Percentiles rank a stretch among this genome's conserved stretches.
These are phyloP conservation scores for Gastrolobium bilobum DNA, from an alignment of 306 rosid genomes.

Conservation along the genomic window DNA sequence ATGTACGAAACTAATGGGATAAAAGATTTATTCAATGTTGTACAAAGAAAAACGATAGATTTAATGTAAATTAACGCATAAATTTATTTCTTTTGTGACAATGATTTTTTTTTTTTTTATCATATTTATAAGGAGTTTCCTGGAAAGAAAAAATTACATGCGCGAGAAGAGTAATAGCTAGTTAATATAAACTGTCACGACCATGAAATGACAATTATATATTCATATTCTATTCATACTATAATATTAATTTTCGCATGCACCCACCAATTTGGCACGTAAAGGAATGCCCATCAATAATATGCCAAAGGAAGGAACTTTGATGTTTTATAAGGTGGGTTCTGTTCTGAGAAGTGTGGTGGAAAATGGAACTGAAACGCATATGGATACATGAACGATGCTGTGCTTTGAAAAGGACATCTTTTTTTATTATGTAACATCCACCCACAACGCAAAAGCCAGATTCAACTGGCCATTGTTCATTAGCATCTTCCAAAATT, in stretches of 20 bases:
- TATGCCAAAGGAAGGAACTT: not conserved
- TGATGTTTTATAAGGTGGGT: not conserved
- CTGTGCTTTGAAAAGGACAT: slow-evolving; percentile 32
- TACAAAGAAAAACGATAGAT: no score
- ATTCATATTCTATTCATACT: not conserved
- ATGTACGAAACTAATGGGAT: no score
- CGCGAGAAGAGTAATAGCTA: not conserved
- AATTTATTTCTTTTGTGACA: no score
- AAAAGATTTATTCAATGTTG: no score
- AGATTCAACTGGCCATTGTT: not conserved
- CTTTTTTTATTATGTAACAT: slow-evolving; percentile 1
- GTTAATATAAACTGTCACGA: not conserved
- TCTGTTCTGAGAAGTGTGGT: slow-evolving; percentile 17
- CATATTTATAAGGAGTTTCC: not conserved
- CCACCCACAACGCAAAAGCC: not conserved
- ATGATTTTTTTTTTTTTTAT: not conserved
- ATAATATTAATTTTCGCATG: not conserved
- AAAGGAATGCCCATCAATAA: not conserved
- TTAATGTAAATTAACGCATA: no score
- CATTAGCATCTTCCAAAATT: not conserved
- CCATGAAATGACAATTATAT: slow-evolving; percentile 1
- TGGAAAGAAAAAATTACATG: not conserved
- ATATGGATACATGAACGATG: slow-evolving; percentile 29
- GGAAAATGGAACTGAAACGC: slow-evolving; percentile 15
- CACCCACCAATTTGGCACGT: not conserved